Evolutionary conservation across 352 stramenopile genomes (phyloP).

Genomic region (Globisporangium megalacanthum): DNA sequence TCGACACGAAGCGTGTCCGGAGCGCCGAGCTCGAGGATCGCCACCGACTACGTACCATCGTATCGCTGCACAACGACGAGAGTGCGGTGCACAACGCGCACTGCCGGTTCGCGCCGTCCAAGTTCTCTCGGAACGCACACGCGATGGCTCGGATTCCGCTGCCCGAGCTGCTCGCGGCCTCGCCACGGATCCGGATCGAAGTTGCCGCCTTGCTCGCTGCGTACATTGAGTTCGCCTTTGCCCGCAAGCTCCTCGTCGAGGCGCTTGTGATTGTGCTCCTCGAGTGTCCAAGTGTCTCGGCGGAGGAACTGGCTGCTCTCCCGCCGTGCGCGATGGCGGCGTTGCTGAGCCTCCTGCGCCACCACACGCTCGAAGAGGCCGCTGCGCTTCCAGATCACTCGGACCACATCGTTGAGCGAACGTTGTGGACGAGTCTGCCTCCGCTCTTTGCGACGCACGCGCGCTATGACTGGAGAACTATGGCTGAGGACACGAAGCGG

Average conservation of each 20-base stretch:
- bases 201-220: constrained; percentile 27
- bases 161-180: constrained; percentile 22
- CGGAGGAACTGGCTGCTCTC: constrained; percentile 27
- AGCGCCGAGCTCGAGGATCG: constrained; percentile 19
- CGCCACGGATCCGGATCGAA: constrained; percentile 24
- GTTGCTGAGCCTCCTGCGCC: constrained; percentile 26
- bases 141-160: constrained; percentile 31
- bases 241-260: constrained; percentile 31
- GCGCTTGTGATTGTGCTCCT: constrained; percentile 40
- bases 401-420: constrained; percentile 16
- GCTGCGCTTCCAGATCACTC: constrained; percentile 5
- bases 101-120: constrained; percentile 35
- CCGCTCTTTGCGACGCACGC: constrained; percentile 31
- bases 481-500: constrained; percentile 1
- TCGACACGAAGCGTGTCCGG: constrained; percentile 4
- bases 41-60: constrained; percentile 29
- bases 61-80: constrained; percentile 44
- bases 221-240: constrained; percentile 39
- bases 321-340: constrained; percentile 40
- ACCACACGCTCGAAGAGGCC: constrained; percentile 23
- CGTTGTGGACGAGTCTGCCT: constrained; percentile 38
- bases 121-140: constrained; percentile 22
- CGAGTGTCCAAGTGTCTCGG: constrained; percentile 14
- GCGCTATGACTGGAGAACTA: constrained; percentile 1
- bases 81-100: constrained; percentile 37